These are phyloP conservation scores for Plasmodium malariae DNA, from an alignment of 169 alveolate species.

Conservation along the genomic window DNA sequence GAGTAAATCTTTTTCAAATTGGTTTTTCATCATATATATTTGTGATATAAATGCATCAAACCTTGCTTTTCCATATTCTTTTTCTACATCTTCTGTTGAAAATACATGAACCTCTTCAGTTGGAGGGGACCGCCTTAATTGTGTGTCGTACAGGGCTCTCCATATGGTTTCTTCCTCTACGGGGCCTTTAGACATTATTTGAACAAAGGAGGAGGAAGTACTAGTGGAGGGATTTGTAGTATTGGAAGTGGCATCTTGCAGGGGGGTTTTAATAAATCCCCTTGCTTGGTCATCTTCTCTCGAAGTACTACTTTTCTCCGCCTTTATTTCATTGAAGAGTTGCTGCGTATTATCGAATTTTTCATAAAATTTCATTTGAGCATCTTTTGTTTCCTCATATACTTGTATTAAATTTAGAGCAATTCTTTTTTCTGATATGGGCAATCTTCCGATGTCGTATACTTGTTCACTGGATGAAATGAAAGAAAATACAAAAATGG, in stretches of 20 bases:
- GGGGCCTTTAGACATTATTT: slow-evolving; percentile 60
- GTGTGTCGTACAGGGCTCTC: slow-evolving; percentile 74
- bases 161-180: slow-evolving; percentile 75
- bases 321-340: slow-evolving; percentile 30
- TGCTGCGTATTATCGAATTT: slow-evolving; percentile 13
- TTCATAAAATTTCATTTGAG: slow-evolving; percentile 34
- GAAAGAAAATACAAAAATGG: neutral
- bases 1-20: slow-evolving; percentile 29
- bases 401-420: slow-evolving; percentile 38
- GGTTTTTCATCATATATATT: slow-evolving; percentile 16
- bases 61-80: slow-evolving; percentile 50
- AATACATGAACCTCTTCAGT: slow-evolving; percentile 58
- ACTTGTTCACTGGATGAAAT: neutral
- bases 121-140: slow-evolving; percentile 65
- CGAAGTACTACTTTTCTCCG: neutral
- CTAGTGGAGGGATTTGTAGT: neutral
- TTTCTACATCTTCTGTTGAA: slow-evolving; percentile 44
- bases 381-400: slow-evolving; percentile 15
- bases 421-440: slow-evolving; percentile 13
- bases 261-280: neutral
- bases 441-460: slow-evolving; percentile 10
- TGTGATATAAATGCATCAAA: slow-evolving; percentile 34
- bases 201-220: slow-evolving; percentile 26
- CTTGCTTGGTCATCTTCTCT: neutral
- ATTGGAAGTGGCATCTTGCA: neutral